Percentiles rank a stretch among this genome's conserved stretches.
Conservation (phyloP, 345 rosid genomes). For the Cardamine chenopodiifolia region DNA sequence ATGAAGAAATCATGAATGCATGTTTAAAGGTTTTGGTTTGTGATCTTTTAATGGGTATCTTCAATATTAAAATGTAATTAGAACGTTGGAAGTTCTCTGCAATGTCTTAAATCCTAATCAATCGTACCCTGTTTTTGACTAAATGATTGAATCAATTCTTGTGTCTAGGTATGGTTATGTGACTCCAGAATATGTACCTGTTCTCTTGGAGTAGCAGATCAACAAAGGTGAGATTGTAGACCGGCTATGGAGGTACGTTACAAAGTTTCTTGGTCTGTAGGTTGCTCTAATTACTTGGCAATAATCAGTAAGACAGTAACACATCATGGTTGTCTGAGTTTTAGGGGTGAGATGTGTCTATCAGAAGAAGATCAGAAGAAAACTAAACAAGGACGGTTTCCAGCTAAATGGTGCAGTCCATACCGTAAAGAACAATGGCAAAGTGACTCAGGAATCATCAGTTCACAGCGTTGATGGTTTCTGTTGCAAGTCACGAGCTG, state of each 20-base stretch:
- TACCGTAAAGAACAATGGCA: conserved; percentile 31
- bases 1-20: background rate
- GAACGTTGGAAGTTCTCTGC: background rate
- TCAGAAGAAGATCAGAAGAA: conserved; percentile 78
- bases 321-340: conserved; percentile 18
- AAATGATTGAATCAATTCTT: conserved; percentile 8
- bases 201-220: conserved; percentile 77
- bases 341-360: conserved; percentile 95
- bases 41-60: conserved; percentile 9
- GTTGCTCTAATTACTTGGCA: background rate
- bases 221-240: conserved; percentile 84
- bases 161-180: conserved; percentile 85
- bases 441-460: conserved; percentile 44
- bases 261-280: conserved; percentile 18
- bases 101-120: too few relatives aligned
- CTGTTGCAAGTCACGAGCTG: conserved; percentile 42
- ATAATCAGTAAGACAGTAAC: conserved; percentile 5
- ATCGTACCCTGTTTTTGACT: conserved; percentile 4
- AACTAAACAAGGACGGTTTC: conserved; percentile 60
- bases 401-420: conserved; percentile 52
- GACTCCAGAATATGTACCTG: conserved; percentile 74
- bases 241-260: conserved; percentile 75
- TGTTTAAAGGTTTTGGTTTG: background rate
- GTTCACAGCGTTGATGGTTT: conserved; percentile 23
- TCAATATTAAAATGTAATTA: background rate